A percentile compares a stretch with the other conserved stretches of the same genome.
Conservation (phyloP, 257 asterid genomes). For the Perilla frutescens region DNA sequence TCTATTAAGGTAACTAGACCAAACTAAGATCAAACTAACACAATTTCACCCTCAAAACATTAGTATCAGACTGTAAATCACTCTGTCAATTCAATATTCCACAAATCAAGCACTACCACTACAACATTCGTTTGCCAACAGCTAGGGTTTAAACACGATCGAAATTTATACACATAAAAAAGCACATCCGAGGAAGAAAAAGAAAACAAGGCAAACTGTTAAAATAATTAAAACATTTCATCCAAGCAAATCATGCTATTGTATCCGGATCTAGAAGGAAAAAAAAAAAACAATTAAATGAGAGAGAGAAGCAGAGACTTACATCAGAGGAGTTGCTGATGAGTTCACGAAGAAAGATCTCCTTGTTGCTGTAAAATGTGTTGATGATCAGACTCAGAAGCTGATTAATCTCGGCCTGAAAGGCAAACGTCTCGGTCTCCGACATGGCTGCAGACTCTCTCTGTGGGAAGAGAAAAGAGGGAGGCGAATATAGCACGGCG, state of each 20-base stretch:
- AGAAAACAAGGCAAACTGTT: background rate
- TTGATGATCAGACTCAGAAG: constrained; percentile 65
- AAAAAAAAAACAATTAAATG: background rate
- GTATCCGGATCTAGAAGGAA: background rate
- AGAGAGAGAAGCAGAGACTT: constrained; percentile 29
- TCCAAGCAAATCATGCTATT: background rate
- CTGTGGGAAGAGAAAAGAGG: background rate
- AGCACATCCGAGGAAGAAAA: background rate
- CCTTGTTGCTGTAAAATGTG: constrained; percentile 75
- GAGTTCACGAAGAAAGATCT: constrained; percentile 68
- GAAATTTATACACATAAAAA: background rate
- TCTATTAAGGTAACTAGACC: background rate
- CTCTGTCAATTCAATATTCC: background rate
- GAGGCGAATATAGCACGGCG: background rate
- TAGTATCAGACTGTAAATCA: background rate
- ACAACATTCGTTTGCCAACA: background rate
- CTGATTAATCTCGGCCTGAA: constrained; percentile 75
- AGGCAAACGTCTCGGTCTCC: constrained; percentile 69
- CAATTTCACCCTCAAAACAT: background rate
- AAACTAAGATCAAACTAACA: background rate
- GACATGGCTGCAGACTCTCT: constrained; percentile 42
- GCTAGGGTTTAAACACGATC: background rate
- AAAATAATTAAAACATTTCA: background rate
- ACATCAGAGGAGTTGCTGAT: constrained; percentile 72
- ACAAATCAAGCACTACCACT: too few relatives aligned